phyloP scores from a whole-genome alignment of 257 asterid species.

The Nicotiana knightiana region DNA sequence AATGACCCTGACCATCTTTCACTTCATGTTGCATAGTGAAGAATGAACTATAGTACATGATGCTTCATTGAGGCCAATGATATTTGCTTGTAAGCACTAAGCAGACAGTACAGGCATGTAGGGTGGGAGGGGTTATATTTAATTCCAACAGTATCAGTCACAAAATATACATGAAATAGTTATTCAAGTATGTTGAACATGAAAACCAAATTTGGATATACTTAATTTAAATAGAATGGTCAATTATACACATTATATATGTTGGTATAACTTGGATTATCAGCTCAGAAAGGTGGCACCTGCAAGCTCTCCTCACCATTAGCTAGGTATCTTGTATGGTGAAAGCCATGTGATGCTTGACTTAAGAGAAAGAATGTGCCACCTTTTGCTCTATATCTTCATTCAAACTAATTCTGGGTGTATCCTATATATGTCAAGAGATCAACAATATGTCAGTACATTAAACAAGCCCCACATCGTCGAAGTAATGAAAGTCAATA shows the following conservation, averaged over 20 bases:
- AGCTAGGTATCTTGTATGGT: neutral
- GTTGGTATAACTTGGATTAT: neutral
- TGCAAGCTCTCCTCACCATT: neutral
- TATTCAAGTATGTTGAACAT: neutral
- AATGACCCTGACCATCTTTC: neutral
- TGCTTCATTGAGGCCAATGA: neutral
- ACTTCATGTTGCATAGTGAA: neutral
- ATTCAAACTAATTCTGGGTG: neutral
- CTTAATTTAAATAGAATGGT: neutral
- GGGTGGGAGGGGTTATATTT: neutral
- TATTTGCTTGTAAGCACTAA: neutral
- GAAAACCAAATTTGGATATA: neutral
- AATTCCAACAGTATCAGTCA: neutral
- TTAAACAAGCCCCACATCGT: neutral
- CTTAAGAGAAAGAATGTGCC: neutral
- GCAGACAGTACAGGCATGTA: neutral
- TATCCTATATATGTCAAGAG: neutral
- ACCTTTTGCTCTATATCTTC: neutral
- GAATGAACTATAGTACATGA: neutral
- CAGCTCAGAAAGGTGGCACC: conserved; percentile 2
- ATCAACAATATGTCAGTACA: neutral
- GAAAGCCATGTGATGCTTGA: neutral
- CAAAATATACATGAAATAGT: neutral
- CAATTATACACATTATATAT: neutral
- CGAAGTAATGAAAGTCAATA: neutral